Evolutionary conservation across 2,329 filamentous ascomycete species (phyloP), one percentile per base, ranked within the genome.

Genomic region (Nannizziopsis barbatae): DNA sequence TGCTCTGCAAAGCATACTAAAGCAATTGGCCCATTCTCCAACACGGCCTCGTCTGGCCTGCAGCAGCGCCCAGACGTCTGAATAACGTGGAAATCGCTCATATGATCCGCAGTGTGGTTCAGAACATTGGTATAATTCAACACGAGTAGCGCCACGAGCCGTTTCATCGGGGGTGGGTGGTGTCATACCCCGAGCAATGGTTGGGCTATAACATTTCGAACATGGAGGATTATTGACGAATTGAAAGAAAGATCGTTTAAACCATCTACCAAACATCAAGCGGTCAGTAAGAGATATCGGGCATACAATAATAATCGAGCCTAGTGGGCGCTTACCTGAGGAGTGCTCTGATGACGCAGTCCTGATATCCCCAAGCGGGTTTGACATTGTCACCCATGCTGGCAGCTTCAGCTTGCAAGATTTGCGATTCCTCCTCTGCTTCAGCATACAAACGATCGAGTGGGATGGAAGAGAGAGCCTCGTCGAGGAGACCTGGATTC

Each of bases 21-120:
- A 98, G 74, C 89, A 95, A 69, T 95, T 96, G 56, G 87, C 88
- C 88, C 92, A 96, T 71, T 98, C 92, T 53, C 92, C 92, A 52
- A 84, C 84, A 57, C 92, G 82, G 32, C 92, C 92, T 57, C 84
- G 78, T 57, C 86, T 76, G 22, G 87, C 93, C 65, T 95, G 84
- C 38, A 98, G 71, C 52, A 96, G 70, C 44, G 88, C 83, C 81
- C 93, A 96, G 20, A 95, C 90, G 63, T 98, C 90, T 51, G 86
- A 90, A 65, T 95, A 96, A 52, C 92, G 80, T 35, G 92, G 89
- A 57, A 95, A 98, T 54, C 90, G 80, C 65, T 95, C 90, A 61
- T 82, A 87, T 22, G 80, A 76, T 42, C 81, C 77, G 65, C 90
- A 98, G 41, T 75, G 74, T 1, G 76, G 71, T 52, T 81, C 80